These are phyloP conservation scores for Ilyonectria destructans DNA, from an alignment of 2,329 filamentous ascomycete species.

Conservation along the genomic window DNA sequence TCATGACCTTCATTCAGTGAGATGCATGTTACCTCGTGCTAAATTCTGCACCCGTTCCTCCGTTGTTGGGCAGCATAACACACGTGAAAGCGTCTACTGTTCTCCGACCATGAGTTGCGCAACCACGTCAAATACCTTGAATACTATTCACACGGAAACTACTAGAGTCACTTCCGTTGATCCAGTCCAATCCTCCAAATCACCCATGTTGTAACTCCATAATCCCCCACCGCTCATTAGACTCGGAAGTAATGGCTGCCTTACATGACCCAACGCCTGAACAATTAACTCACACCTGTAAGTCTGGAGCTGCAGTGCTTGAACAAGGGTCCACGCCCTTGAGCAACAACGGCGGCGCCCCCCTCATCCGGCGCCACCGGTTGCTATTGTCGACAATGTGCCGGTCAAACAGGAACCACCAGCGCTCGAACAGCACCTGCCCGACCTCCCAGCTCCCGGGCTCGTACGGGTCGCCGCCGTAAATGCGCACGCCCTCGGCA, in stretches of 20 bases:
- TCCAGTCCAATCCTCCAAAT: not conserved
- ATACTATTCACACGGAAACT: not conserved
- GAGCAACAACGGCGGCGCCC: conserved; percentile 55
- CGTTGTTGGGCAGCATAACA: not conserved
- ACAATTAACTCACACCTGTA: conserved; percentile 6
- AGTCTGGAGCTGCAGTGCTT: conserved; percentile 14
- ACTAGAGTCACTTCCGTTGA: not conserved
- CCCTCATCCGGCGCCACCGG: conserved; percentile 64
- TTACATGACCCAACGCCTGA: not conserved
- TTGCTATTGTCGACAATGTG: conserved; percentile 70
- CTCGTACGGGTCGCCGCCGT: conserved; percentile 66
- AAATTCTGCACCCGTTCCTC: not conserved
- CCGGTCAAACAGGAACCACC: conserved; percentile 74
- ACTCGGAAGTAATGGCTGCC: not conserved
- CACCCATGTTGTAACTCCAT: not conserved
- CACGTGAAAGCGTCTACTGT: not conserved
- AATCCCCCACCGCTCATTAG: not conserved
- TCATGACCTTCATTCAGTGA: not conserved
- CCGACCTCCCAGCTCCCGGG: conserved; percentile 71
- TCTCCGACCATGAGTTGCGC: not conserved
- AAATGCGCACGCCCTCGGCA: conserved; percentile 67
- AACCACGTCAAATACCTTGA: not conserved
- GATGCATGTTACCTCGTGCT: not conserved
- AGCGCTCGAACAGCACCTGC: conserved; percentile 70
- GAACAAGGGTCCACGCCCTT: conserved; percentile 30